Evolutionary conservation across 306 rosid genomes (phyloP).

Genomic region (Sicyos baderoa): DNA sequence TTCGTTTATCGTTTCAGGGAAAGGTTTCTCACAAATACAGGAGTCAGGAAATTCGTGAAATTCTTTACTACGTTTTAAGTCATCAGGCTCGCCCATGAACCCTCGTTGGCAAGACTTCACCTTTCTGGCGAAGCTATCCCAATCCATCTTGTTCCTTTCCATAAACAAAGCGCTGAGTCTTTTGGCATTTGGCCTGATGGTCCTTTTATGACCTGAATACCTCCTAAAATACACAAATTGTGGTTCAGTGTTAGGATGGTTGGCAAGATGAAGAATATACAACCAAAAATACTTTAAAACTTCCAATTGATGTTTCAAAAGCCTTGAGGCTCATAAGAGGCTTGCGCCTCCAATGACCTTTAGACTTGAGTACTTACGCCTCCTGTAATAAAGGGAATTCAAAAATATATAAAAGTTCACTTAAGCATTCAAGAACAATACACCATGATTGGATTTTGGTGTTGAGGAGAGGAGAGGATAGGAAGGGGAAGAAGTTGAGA

Average conservation of each 20-base stretch:
- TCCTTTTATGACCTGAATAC: constrained; percentile 95
- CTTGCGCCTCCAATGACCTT: background rate
- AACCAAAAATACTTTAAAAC: background rate
- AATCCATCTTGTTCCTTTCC: constrained; percentile 66
- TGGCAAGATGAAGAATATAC: constrained; percentile 4
- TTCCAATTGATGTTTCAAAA: background rate
- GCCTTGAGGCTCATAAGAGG: background rate
- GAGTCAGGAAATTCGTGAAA: constrained; percentile 74
- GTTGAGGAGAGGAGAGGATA: too few species aligned
- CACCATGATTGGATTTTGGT: too few species aligned
- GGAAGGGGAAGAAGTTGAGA: too few species aligned
- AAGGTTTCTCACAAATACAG: constrained; percentile 72
- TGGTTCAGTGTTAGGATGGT: background rate
- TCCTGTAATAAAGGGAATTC: background rate
- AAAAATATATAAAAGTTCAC: background rate
- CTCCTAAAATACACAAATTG: constrained; percentile 47
- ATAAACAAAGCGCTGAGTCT: constrained; percentile 77
- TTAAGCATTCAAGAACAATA: background rate
- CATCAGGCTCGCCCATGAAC: constrained; percentile 97
- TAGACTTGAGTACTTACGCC: background rate
- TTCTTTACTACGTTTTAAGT: constrained; percentile 76
- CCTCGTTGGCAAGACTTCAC: constrained; percentile 74
- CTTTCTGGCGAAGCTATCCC: constrained; percentile 67
- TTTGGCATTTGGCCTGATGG: constrained; percentile 96
- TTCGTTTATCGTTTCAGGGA: constrained; percentile 20